Percentiles rank a stretch among this genome's conserved stretches.
These are phyloP conservation scores for Coemansia sp. DNA, from an alignment of 192 early-diverging fungal genomes.

Conservation along the genomic window DNA sequence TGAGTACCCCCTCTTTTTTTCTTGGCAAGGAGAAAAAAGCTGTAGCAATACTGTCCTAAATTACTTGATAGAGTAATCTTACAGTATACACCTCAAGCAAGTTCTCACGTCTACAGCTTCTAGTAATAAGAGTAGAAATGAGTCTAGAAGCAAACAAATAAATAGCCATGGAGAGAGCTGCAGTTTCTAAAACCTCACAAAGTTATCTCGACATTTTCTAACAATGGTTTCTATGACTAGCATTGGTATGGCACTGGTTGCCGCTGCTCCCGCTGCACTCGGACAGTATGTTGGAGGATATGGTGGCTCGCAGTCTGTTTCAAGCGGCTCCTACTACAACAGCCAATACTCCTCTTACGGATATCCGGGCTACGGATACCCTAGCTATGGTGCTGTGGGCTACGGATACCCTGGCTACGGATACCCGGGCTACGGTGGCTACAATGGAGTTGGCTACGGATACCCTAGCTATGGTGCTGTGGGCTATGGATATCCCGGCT, in stretches of 20 bases:
- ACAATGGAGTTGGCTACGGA: conserved; percentile 15
- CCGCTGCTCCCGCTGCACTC: conserved; percentile 19
- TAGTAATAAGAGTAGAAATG: no score
- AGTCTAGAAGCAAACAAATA: no score
- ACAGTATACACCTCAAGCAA: no score
- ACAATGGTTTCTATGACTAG: conserved; percentile 38
- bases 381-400: conserved; percentile 11
- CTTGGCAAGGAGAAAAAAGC: no score
- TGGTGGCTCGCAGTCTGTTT: conserved; percentile 31
- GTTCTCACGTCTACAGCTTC: no score
- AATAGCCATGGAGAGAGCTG: no score
- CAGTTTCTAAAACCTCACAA: no score
- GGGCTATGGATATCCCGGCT: conserved; percentile 22
- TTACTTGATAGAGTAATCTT: no score
- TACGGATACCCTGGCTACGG: conserved; percentile 12
- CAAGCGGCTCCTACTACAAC: conserved; percentile 51
- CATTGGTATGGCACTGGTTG: conserved; percentile 15
- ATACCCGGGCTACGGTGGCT: conserved; percentile 18
- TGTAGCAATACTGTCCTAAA: no score
- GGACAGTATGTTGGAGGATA: conserved; percentile 28
- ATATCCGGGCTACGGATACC: conserved; percentile 14
- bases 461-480: conserved; percentile 17
- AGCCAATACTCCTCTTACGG: conserved; percentile 18
- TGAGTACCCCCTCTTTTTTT: no score
- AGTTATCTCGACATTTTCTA: conserved; percentile 1